Evolutionary conservation across 768 basidiomycete species (phyloP), one percentile per base, ranked within the genome.

Genomic region (Multifurca ochricompacta): DNA sequence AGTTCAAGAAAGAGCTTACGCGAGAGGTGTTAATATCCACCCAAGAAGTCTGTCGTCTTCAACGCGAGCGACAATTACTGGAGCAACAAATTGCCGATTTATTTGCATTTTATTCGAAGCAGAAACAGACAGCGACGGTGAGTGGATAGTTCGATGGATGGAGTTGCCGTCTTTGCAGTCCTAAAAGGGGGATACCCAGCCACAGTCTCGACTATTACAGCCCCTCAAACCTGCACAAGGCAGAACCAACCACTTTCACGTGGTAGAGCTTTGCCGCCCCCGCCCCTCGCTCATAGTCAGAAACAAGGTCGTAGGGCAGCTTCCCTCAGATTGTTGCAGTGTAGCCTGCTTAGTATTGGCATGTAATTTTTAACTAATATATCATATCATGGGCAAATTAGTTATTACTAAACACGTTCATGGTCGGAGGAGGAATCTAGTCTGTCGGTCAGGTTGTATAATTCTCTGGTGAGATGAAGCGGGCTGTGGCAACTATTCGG

Each of bases 1-100:
- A 91, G 63, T 87, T 93, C 72, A 93, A 90, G 71, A 80, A 85
- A 58, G 82, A 88, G 56, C 71, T 94, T 10, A 77, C 80, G 45
- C 74, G 80, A 37, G 89, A 92, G 64, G 88, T 91, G 11, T 68
- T 83, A 53, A 72, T 73, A 21, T 85, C 87, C 76, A 83, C 85
- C 6, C 75, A 83, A 53, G 88, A 92, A 61, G 82, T 91, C 32
- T 77, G 77, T 39, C 77, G 79, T 32, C 68, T 87, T 18, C 81
- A 86, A 59, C 73, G 75, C 37, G 84, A 87, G 66, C 76, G 80
- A 59, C 82, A 83, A 60, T 68, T 65, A 21, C 70, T 87, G 14
- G 83, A 87, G 63, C 79, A 79, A 58, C 82, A 85, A 62, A 86
- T 87, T 48, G 81, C 80, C 1, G 84, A 87, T 59, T 67, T 88